Evolutionary conservation across 768 basidiomycete genomes (phyloP).

Genomic region (Collybia mongolica): DNA sequence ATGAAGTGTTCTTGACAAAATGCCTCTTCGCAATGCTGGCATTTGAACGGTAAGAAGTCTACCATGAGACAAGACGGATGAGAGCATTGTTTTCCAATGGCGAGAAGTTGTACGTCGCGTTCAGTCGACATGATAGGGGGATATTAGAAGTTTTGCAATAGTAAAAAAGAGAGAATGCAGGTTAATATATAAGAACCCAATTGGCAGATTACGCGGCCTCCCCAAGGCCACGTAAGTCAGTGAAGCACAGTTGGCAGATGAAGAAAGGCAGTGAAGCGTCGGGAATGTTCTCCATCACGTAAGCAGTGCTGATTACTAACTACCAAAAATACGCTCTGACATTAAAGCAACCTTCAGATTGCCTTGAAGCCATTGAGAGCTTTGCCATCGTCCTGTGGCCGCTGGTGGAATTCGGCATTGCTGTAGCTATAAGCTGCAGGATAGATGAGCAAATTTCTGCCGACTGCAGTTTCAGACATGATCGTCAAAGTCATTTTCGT

Average conservation of each 20-base stretch:
- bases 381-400: no score
- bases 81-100: slow-evolving; percentile 72
- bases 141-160: slow-evolving; percentile 7
- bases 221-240: slow-evolving; percentile 11
- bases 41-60: slow-evolving; percentile 87
- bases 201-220: slow-evolving; percentile 19
- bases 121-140: slow-evolving; percentile 24
- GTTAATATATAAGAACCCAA: slow-evolving; percentile 4
- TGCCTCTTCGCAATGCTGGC: slow-evolving; percentile 67
- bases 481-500: slow-evolving; percentile 41
- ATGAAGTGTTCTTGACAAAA: slow-evolving; percentile 84
- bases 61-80: slow-evolving; percentile 63
- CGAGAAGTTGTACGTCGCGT: slow-evolving; percentile 57
- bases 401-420: no score
- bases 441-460: slow-evolving; percentile 1
- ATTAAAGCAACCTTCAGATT: no score
- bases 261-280: background rate
- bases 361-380: no score
- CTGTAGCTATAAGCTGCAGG: background rate
- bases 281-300: background rate
- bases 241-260: slow-evolving; percentile 4
- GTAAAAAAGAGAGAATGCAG: slow-evolving; percentile 9
- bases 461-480: slow-evolving; percentile 14
- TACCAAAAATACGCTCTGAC: no score
- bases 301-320: background rate